These are phyloP conservation scores for Pholiota adiposa DNA, from an alignment of 1,284 basidiomycete species.

Conservation along the genomic window DNA sequence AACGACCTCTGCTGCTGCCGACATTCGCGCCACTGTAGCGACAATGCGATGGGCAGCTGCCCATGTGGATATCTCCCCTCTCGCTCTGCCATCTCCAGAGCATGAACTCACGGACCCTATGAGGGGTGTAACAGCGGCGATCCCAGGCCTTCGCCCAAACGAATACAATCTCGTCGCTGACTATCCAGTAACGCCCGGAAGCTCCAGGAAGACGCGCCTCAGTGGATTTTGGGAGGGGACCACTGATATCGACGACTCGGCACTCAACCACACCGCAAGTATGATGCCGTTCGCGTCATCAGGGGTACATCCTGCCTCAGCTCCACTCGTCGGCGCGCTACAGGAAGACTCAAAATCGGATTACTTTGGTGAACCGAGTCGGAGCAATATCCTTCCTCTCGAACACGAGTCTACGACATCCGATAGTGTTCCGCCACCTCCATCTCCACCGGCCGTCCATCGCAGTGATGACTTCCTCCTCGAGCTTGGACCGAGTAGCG, in stretches of 20 bases:
- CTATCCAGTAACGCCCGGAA: constrained; percentile 48
- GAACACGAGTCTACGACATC: constrained; percentile 5
- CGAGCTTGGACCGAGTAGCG: constrained; percentile 19
- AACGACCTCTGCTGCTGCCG: constrained; percentile 33
- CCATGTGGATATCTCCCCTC: constrained; percentile 74
- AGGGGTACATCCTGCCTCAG: constrained; percentile 30
- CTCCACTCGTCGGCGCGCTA: constrained; percentile 21
- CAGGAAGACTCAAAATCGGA: constrained; percentile 26
- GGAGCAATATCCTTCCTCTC: not conserved
- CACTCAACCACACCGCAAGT: not conserved
- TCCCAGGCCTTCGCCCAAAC: constrained; percentile 62
- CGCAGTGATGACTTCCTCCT: constrained; percentile 16
- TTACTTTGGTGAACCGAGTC: constrained; percentile 40
- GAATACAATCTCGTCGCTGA: constrained; percentile 25
- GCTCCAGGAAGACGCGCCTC: constrained; percentile 56
- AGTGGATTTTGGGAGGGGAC: constrained; percentile 75
- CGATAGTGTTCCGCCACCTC: not conserved
- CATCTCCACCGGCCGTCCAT: constrained; percentile 2
- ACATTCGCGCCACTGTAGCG: constrained; percentile 74
- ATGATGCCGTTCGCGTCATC: not conserved
- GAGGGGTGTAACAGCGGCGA: constrained; percentile 67
- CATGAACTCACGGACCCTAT: constrained; percentile 87
- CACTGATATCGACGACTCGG: constrained; percentile 38
- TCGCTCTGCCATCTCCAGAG: constrained; percentile 85
- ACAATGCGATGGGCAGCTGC: constrained; percentile 84